Percentiles rank a stretch among this genome's conserved stretches.
Conservation (phyloP, 768 basidiomycete species). For the Leccinum variicolor region DNA sequence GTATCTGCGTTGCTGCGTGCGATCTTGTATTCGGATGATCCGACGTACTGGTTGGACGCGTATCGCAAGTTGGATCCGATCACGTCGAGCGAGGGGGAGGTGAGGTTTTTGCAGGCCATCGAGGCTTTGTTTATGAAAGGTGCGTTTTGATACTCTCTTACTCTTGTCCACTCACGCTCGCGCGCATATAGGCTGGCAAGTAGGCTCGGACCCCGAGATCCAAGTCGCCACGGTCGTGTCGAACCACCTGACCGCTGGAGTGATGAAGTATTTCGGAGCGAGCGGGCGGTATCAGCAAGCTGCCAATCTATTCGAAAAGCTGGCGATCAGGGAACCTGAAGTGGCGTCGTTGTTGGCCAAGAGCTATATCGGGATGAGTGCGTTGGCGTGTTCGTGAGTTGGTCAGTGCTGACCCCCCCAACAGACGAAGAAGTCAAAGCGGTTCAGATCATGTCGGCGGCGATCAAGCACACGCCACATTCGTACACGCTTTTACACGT, state of each 20-base stretch:
- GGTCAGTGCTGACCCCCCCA: neutral
- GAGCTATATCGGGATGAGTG: conserved; percentile 97
- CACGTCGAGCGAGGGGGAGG: conserved; percentile 81
- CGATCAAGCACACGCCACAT: conserved; percentile 82
- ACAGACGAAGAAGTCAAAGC: conserved; percentile 98
- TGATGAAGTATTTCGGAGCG: conserved; percentile 97
- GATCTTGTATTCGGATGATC: conserved; percentile 94
- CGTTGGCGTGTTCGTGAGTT: conserved; percentile 27
- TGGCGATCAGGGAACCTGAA: conserved; percentile 83
- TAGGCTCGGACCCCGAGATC: conserved; percentile 97
- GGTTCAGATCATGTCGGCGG: conserved; percentile 85
- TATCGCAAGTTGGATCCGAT: conserved; percentile 97
- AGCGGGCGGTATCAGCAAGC: conserved; percentile 83
- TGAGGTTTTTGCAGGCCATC: conserved; percentile 86
- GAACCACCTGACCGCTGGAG: conserved; percentile 91
- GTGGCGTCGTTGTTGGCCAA: conserved; percentile 82
- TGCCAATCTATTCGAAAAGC: conserved; percentile 92
- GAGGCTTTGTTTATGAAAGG: conserved; percentile 89
- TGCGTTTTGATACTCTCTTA: conserved; percentile 12
- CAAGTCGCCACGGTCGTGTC: conserved; percentile 96
- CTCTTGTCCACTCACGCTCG: neutral
- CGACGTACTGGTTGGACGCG: conserved; percentile 85
- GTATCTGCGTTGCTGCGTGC: conserved; percentile 89
- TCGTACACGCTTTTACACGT: conserved; percentile 93
- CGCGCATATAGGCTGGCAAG: conserved; percentile 79